Evolutionary conservation across 2,329 filamentous ascomycete genomes (phyloP).

Genomic region (Lasiodiplodia theobromae): DNA sequence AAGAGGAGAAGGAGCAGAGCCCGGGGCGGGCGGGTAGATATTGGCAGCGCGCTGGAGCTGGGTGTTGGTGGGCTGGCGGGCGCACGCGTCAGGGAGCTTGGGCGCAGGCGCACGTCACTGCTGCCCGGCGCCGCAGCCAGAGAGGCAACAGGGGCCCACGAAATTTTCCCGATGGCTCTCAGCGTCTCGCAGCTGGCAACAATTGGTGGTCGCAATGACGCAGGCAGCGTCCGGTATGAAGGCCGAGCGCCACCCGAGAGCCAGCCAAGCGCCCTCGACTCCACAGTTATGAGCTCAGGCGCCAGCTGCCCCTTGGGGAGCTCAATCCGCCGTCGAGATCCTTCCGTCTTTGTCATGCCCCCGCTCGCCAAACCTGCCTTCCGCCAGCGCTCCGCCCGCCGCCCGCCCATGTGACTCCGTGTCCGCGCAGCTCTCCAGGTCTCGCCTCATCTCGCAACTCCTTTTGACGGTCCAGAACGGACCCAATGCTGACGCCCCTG

Average conservation of each 20-base stretch:
- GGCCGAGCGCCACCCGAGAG: constrained; percentile 23
- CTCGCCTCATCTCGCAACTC: constrained; percentile 7
- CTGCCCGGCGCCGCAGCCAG: background rate
- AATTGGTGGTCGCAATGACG: constrained; percentile 23
- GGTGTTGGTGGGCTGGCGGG: constrained; percentile 7
- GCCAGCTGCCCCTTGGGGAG: constrained; percentile 13
- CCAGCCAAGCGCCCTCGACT: background rate
- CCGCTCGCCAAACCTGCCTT: constrained; percentile 29
- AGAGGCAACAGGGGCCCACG: background rate
- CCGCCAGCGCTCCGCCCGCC: background rate
- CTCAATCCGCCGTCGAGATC: constrained; percentile 10
- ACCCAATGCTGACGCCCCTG: constrained; percentile 11
- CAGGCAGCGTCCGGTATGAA: constrained; percentile 23
- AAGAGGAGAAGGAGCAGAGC: constrained; percentile 3
- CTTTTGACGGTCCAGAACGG: background rate
- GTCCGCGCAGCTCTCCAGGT: background rate
- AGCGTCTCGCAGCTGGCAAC: background rate
- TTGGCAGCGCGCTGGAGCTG: background rate
- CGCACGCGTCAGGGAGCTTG: constrained; percentile 6
- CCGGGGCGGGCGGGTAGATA: constrained; percentile 26
- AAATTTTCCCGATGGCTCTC: constrained; percentile 22
- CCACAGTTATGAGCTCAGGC: constrained; percentile 12
- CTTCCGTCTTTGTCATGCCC: constrained; percentile 5
- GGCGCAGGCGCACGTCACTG: background rate
- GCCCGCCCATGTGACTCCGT: constrained; percentile 12